phyloP scores from a whole-genome alignment of 2,329 filamentous ascomycete species.

The Neonectria faginata region DNA sequence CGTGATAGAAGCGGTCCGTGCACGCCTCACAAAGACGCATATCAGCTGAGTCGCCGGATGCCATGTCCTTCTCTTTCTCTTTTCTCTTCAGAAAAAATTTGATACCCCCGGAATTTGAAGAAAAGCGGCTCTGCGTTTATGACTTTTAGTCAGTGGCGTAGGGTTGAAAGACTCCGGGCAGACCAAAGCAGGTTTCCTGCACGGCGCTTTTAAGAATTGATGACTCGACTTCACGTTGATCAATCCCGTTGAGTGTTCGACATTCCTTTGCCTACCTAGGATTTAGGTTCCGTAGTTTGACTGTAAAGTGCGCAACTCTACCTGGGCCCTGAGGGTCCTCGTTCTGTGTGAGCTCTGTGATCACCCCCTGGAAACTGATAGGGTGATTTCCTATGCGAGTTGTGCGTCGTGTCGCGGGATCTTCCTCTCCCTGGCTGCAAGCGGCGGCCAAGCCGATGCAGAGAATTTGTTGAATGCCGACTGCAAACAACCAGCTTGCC shows the following conservation, averaged over 20 bases:
- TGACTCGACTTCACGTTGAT: constrained; percentile 66
- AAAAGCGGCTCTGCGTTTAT: constrained; percentile 64
- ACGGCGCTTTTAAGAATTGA: constrained; percentile 74
- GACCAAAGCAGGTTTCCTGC: constrained; percentile 58
- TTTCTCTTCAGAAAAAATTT: constrained; percentile 66
- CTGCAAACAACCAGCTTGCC: not conserved
- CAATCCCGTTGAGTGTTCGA: constrained; percentile 75
- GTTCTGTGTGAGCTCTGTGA: not conserved
- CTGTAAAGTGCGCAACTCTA: too few species aligned
- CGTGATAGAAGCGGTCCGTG: constrained; percentile 47
- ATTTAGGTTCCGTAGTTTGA: constrained; percentile 5
- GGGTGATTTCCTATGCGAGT: not conserved
- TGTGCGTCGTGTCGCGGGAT: not conserved
- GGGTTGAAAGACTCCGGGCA: constrained; percentile 71
- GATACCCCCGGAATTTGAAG: constrained; percentile 66
- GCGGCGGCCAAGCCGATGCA: too few species aligned
- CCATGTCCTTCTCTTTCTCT: constrained; percentile 39
- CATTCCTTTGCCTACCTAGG: constrained; percentile 50
- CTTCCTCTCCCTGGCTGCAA: not conserved
- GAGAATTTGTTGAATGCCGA: not conserved
- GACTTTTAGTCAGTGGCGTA: constrained; percentile 55
- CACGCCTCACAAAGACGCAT: constrained; percentile 18
- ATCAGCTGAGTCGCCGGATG: constrained; percentile 31
- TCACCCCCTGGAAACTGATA: not conserved
- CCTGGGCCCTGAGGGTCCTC: too few species aligned